A percentile compares a stretch with the other conserved stretches of the same genome.
phyloP scores from a whole-genome alignment of 2,329 filamentous ascomycete species.

The Calonectria hawksworthii region DNA sequence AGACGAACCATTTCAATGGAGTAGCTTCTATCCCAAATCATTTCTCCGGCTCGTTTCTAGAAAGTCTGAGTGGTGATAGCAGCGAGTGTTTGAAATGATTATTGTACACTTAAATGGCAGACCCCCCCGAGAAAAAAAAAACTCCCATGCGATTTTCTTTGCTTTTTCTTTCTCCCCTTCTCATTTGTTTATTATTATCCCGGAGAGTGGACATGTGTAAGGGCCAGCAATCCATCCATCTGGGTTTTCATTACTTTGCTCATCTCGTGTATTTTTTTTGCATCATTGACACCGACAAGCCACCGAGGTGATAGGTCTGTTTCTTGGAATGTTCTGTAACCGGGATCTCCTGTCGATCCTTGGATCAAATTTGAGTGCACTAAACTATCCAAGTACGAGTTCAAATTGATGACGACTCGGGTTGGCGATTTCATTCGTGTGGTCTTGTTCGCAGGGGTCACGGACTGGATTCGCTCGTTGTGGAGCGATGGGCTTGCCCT shows the following conservation, averaged over 20 bases:
- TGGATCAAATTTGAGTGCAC: constrained; percentile 25
- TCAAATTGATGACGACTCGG: neutral
- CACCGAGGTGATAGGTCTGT: constrained; percentile 5
- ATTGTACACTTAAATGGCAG: neutral
- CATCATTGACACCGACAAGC: neutral
- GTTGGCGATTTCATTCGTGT: neutral
- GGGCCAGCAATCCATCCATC: constrained; percentile 13
- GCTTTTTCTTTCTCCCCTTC: neutral
- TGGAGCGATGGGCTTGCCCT: neutral
- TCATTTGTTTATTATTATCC: neutral
- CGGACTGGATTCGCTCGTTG: neutral
- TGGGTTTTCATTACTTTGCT: constrained; percentile 23
- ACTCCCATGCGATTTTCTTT: too few relatives aligned
- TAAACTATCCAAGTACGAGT: neutral
- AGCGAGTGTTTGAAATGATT: neutral
- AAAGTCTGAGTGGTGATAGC: constrained; percentile 12
- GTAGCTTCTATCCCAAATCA: constrained; percentile 9
- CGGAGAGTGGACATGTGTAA: constrained; percentile 8
- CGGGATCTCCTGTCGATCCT: constrained; percentile 43
- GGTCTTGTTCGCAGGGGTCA: neutral
- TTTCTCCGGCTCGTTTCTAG: constrained; percentile 13
- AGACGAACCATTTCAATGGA: constrained; percentile 40
- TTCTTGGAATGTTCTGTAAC: constrained; percentile 29
- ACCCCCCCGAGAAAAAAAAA: too few relatives aligned
- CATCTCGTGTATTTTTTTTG: constrained; percentile 24